Evolutionary conservation across 768 basidiomycete genomes (phyloP).

Genomic region (Macrocybe gigantea): DNA sequence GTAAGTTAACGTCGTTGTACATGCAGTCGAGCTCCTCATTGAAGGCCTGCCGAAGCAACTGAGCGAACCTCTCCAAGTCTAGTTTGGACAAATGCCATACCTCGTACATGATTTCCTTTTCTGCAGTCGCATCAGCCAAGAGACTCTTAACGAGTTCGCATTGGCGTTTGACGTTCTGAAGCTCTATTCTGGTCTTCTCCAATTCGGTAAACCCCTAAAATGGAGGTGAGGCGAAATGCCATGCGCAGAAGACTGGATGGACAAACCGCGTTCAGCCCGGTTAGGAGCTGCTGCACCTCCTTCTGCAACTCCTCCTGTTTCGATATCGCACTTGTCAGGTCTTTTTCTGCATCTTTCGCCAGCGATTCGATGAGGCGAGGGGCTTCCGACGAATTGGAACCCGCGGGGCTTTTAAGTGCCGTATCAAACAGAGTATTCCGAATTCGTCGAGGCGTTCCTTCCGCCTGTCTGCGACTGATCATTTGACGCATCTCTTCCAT

Average conservation of each 20-base stretch:
- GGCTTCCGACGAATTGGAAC: slow-evolving; percentile 26
- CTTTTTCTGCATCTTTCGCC: slow-evolving; percentile 51
- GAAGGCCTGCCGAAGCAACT: slow-evolving; percentile 56
- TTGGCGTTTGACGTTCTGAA: slow-evolving; percentile 66
- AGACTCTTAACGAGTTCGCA: slow-evolving; percentile 77
- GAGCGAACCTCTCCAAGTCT: slow-evolving; percentile 1
- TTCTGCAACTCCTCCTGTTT: slow-evolving; percentile 51
- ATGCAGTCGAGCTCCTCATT: slow-evolving; percentile 91
- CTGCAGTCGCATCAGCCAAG: slow-evolving; percentile 69
- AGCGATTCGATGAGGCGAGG: slow-evolving; percentile 47
- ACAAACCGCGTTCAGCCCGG: slow-evolving; percentile 56
- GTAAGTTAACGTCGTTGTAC: slow-evolving; percentile 81
- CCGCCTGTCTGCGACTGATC: slow-evolving; percentile 49
- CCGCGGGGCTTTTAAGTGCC: slow-evolving; percentile 16
- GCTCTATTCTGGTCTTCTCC: slow-evolving; percentile 55
- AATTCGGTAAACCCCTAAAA: slow-evolving; percentile 56
- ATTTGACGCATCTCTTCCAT: slow-evolving; percentile 81
- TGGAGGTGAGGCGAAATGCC: not conserved
- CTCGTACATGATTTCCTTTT: slow-evolving; percentile 93
- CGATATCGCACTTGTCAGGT: slow-evolving; percentile 43
- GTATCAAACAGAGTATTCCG: slow-evolving; percentile 32
- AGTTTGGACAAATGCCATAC: slow-evolving; percentile 28
- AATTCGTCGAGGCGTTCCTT: slow-evolving; percentile 41
- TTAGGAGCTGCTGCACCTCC: slow-evolving; percentile 42
- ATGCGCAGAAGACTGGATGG: not conserved